Evolutionary conservation across 768 basidiomycete species (phyloP).

Genomic region (Harrya chromipes): DNA sequence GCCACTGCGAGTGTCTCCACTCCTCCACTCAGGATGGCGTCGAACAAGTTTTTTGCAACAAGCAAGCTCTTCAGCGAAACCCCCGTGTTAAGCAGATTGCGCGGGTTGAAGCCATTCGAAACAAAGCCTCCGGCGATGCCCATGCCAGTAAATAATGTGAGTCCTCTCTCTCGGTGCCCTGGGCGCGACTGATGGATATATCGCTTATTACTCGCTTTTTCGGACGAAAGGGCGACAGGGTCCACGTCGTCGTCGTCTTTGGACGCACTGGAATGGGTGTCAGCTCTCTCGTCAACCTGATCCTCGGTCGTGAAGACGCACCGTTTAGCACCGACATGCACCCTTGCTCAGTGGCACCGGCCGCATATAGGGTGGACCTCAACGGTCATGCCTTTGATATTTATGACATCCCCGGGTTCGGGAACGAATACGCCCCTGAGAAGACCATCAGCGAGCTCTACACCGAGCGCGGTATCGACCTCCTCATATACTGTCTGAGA

Average conservation of each 20-base stretch:
- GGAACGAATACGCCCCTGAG: slow-evolving; percentile 18
- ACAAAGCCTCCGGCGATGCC: slow-evolving; percentile 19
- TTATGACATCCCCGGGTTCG: slow-evolving; percentile 31
- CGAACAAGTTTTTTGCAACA: slow-evolving; percentile 20
- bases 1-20: slow-evolving; percentile 12
- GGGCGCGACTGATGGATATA: not conserved
- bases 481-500: slow-evolving; percentile 29
- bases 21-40: slow-evolving; percentile 19
- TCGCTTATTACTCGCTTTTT: not conserved
- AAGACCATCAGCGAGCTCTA: slow-evolving; percentile 29
- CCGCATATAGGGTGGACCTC: slow-evolving; percentile 28
- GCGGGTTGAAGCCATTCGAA: slow-evolving; percentile 26
- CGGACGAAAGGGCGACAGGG: slow-evolving; percentile 24
- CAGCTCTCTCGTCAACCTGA: slow-evolving; percentile 32
- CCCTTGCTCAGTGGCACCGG: slow-evolving; percentile 23
- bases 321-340: slow-evolving; percentile 33
- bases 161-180: slow-evolving; percentile 1
- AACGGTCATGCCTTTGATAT: slow-evolving; percentile 31
- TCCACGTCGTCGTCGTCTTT: slow-evolving; percentile 32
- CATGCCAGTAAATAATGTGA: slow-evolving; percentile 31
- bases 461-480: slow-evolving; percentile 29
- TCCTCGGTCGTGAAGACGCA: slow-evolving; percentile 32
- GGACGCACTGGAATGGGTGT: slow-evolving; percentile 33
- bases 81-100: slow-evolving; percentile 21
- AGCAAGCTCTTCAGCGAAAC: slow-evolving; percentile 23